A percentile compares a stretch with the other conserved stretches of the same genome.
Conservation (phyloP, 148 eudicot species). For the Chenopodium berlandieri region DNA sequence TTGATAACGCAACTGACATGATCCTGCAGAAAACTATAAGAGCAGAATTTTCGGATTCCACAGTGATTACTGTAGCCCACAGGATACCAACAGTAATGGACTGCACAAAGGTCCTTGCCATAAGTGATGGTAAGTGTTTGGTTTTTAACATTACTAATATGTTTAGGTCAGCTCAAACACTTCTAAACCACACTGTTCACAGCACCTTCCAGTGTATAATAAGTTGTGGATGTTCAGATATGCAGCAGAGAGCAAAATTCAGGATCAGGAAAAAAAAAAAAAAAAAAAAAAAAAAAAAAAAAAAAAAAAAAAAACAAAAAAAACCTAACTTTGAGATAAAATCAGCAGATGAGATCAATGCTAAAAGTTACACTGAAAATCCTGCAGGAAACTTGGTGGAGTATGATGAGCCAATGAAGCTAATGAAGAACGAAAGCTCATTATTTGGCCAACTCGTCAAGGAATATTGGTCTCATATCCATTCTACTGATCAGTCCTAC, state of each 20-base stretch:
- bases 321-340: not conserved
- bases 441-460: constrained; percentile 75
- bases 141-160: not conserved
- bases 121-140: constrained; percentile 35
- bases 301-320: not conserved
- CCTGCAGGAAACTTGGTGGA: constrained; percentile 68
- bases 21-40: constrained; percentile 37
- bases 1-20: constrained; percentile 78
- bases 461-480: constrained; percentile 90
- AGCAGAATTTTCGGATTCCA: constrained; percentile 40
- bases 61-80: constrained; percentile 33
- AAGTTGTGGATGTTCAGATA: no score
- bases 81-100: constrained; percentile 55
- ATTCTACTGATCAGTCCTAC: constrained; percentile 47
- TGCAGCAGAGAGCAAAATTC: not conserved
- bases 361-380: not conserved
- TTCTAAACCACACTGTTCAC: not conserved
- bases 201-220: no score
- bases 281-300: not conserved
- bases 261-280: no score
- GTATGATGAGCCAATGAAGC: constrained; percentile 76
- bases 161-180: not conserved
- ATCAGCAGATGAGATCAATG: not conserved
- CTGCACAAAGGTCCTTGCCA: constrained; percentile 40
- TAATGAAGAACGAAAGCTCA: constrained; percentile 69